These are phyloP conservation scores for Neonectria hederae DNA, from an alignment of 2,329 filamentous ascomycete genomes.

Conservation along the genomic window DNA sequence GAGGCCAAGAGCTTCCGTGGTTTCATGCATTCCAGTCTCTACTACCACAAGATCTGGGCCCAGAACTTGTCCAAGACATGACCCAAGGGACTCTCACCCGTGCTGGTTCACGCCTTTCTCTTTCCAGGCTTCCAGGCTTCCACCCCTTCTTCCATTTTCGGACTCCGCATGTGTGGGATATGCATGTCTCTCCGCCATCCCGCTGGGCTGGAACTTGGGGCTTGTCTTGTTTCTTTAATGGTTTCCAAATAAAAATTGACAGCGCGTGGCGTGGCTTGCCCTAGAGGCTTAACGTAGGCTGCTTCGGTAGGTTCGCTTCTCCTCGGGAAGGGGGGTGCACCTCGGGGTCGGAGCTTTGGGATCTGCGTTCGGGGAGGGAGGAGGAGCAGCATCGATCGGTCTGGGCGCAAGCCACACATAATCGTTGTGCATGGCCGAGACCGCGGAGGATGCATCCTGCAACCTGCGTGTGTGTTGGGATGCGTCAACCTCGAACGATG, in stretches of 20 bases:
- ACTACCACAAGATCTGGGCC: not conserved
- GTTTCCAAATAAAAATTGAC: conserved; percentile 20
- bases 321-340: conserved; percentile 9
- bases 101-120: not conserved
- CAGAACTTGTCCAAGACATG: not conserved
- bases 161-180: not conserved
- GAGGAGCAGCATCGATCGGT: conserved; percentile 30
- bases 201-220: not conserved
- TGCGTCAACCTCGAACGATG: conserved; percentile 32
- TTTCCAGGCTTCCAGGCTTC: not conserved
- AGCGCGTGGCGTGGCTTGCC: conserved; percentile 27
- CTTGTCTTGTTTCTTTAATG: not conserved
- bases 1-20: not conserved
- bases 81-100: not conserved
- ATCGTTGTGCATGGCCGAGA: conserved; percentile 25
- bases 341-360: conserved; percentile 24
- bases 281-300: too few species aligned
- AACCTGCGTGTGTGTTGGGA: not conserved
- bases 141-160: not conserved
- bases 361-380: conserved; percentile 13
- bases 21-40: not conserved
- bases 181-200: not conserved
- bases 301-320: too few species aligned
- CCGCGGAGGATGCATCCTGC: conserved; percentile 21
- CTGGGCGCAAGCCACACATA: conserved; percentile 33